Conservation (phyloP, 2,329 filamentous ascomycete species). For the Ophiostoma sp. region DNA sequence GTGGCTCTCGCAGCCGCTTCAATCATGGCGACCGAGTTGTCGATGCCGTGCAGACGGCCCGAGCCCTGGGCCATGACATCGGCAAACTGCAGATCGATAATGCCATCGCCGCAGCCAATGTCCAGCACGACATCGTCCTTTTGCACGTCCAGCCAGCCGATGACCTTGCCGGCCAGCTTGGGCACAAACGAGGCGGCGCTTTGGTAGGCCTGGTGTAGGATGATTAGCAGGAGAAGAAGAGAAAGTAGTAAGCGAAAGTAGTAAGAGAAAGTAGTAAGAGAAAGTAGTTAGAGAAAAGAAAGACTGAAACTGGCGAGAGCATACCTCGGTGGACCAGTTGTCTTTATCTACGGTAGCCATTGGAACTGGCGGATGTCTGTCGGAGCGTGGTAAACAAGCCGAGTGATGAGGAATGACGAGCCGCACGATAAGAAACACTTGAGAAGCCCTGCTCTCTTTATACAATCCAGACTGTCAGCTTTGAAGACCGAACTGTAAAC, state of each 20-base stretch:
- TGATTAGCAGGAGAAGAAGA: background rate
- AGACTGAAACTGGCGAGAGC: background rate
- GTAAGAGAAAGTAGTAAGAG: background rate
- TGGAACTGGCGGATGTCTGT: background rate
- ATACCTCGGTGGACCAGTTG: conserved; percentile 40
- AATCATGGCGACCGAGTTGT: conserved; percentile 57
- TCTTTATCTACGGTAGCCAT: conserved; percentile 31
- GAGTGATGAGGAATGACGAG: background rate
- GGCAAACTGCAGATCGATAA: conserved; percentile 52
- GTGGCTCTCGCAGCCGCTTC: conserved; percentile 43
- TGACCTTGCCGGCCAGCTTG: conserved; percentile 53
- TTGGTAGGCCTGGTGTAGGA: conserved; percentile 47
- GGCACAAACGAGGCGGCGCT: conserved; percentile 59
- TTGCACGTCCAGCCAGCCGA: conserved; percentile 54
- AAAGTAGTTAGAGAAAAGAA: background rate
- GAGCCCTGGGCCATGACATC: conserved; percentile 41
- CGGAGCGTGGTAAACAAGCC: background rate
- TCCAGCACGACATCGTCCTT: conserved; percentile 56
- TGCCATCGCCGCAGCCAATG: conserved; percentile 59
- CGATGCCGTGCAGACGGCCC: conserved; percentile 51
- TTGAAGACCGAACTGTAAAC: background rate
- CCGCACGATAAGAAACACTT: background rate
- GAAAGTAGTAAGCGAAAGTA: no score
- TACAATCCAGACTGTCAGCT: background rate
- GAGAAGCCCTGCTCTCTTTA: background rate